Conservation (phyloP, 2,329 filamentous ascomycete species). For the Colletotrichum euphorbiae region DNA sequence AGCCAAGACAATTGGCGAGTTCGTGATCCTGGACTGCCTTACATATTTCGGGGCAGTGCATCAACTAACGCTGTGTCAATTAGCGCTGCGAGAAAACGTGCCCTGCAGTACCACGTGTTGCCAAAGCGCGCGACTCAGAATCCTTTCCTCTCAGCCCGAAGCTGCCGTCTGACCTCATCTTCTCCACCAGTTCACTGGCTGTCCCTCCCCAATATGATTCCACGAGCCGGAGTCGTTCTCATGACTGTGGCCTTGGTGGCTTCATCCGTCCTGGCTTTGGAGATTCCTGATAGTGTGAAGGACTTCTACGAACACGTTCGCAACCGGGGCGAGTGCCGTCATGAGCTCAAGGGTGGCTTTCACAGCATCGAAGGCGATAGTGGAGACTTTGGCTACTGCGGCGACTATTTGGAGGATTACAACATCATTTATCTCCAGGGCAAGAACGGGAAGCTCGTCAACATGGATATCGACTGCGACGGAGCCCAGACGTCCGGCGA, state of each 20-base stretch:
- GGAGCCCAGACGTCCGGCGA: slow-evolving; percentile 58
- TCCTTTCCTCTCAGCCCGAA: slow-evolving; percentile 10
- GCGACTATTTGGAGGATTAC: slow-evolving; percentile 54
- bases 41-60: slow-evolving; percentile 28
- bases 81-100: slow-evolving; percentile 11
- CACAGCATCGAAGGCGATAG: slow-evolving; percentile 52
- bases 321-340: slow-evolving; percentile 51
- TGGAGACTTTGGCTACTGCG: slow-evolving; percentile 58
- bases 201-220: slow-evolving; percentile 3
- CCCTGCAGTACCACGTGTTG: slow-evolving; percentile 28
- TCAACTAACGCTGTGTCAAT: slow-evolving; percentile 7
- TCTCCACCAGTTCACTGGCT: background rate
- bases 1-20: slow-evolving; percentile 19
- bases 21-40: slow-evolving; percentile 25
- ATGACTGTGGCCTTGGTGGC: background rate
- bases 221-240: background rate
- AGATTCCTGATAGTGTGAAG: slow-evolving; percentile 55
- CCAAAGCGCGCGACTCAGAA: slow-evolving; percentile 19
- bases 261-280: slow-evolving; percentile 41
- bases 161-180: slow-evolving; percentile 29
- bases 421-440: slow-evolving; percentile 63
- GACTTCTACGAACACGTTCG: slow-evolving; percentile 55
- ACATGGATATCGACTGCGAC: slow-evolving; percentile 72
- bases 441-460: slow-evolving; percentile 54
- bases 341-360: slow-evolving; percentile 54